Base-by-base conservation (phyloP, 2,329 filamentous ascomycete species). In the Clonostachys byssicola region DNA sequence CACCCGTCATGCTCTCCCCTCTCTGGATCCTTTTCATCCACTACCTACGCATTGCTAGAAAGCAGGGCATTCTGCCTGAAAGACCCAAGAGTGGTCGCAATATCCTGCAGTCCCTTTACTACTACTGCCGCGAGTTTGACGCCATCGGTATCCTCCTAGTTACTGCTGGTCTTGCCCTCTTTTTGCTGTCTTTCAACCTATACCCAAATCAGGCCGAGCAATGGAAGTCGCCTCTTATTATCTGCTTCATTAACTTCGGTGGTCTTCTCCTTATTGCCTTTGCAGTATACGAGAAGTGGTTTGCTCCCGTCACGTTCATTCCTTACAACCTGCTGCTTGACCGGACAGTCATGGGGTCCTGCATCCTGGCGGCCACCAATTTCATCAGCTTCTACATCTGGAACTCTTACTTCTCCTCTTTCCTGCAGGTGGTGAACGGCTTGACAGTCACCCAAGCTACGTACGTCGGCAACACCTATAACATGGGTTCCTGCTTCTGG, bases 161-260 rank as follows among this genome's bases (percentile, higher is more conserved):
- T 55, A 69, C 74, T 9, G 66, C 63, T 3, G 81, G 78, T 6
- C 70, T 83, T 23, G 68, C 72, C 5, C 59, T 83, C 8, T 80
- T 86, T 55, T 63, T 86, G 14, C 72, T 86, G 0, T 81, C 83
- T 1, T 78, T 87, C 55, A 81, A 72, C 4, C 66, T 86, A 13
- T 70, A 73, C 34, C 48, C 51, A 30, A 48, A 53, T 3, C 68
- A 72, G 0, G 70, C 70, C 38, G 56, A 72, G 43, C 73, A 70
- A 12, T 80, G 75, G 75, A 58, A 57, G 17, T 69, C 71, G 3
- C 62, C 58, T 35, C 70, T 72, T 52, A 78, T 81, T 53, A 72
- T 81, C 45, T 63, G 68, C 40, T 80, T 83, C 75, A 71, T 73
- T 38, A 71, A 81, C 1, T 59, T 86, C 34, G 84, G 84, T 6